Percentiles rank a stretch among this genome's conserved stretches.
phyloP scores from a whole-genome alignment of 192 early-diverging fungal species.

The Gonapodya prolifera region DNA sequence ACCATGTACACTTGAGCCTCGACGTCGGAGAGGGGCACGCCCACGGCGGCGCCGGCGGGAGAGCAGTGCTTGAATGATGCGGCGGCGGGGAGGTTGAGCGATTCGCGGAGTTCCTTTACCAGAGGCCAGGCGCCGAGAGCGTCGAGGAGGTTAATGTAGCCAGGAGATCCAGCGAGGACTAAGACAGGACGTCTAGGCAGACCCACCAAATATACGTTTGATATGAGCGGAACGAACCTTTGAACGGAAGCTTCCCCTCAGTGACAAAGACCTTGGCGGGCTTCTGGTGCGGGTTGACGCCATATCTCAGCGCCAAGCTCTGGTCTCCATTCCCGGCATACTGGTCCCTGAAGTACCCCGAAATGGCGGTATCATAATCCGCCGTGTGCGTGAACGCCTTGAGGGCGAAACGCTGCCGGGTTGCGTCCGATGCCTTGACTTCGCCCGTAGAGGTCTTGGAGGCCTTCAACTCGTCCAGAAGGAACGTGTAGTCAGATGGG shows the following conservation, averaged over 20 bases:
- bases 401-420: slow-evolving; percentile 69
- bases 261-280: slow-evolving; percentile 86
- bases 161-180: slow-evolving; percentile 86
- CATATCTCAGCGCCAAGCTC: slow-evolving; percentile 83
- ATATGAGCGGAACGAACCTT: slow-evolving; percentile 12
- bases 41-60: slow-evolving; percentile 94
- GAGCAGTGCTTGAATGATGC: slow-evolving; percentile 99
- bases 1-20: slow-evolving; percentile 89
- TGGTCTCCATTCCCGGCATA: slow-evolving; percentile 59
- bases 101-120: slow-evolving; percentile 86
- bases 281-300: slow-evolving; percentile 97
- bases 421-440: slow-evolving; percentile 52
- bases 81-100: slow-evolving; percentile 81
- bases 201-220: neutral
- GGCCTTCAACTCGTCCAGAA: slow-evolving; percentile 63
- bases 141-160: slow-evolving; percentile 97
- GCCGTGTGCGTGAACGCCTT: slow-evolving; percentile 95
- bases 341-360: slow-evolving; percentile 84
- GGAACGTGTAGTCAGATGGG: slow-evolving; percentile 73
- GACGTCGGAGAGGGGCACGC: slow-evolving; percentile 55
- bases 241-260: slow-evolving; percentile 72
- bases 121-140: slow-evolving; percentile 94
- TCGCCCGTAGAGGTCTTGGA: slow-evolving; percentile 13
- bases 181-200: neutral
- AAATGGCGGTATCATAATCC: slow-evolving; percentile 89